Base-by-base conservation (phyloP, 192 early-diverging fungal genomes). In the Linnemannia elongata region DNA sequence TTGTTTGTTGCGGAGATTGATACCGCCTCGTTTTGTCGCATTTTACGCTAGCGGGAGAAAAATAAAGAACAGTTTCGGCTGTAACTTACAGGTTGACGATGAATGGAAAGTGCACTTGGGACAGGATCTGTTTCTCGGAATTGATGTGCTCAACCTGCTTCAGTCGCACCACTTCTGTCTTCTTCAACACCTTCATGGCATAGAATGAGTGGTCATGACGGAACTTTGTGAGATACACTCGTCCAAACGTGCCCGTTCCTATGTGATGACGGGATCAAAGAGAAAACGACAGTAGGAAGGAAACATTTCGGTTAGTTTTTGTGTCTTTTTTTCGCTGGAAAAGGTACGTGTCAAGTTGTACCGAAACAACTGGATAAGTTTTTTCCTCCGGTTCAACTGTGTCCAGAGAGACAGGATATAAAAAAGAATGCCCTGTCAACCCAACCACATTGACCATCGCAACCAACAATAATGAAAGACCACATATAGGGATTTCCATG, bases 191-290 rank as follows among this genome's bases (percentile, higher is more conserved):
- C 88, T 97, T 97, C 95, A 97, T 96, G 12, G 96, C 96, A 88
- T 95, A 96, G 87, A 89, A 97, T 60, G 94, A 92, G 71, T 90
- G 87, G n/a, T 92, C 93, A 24, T 89, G 77, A 79, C 89, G 90
- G 88, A 94, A 96, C 84, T 95, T 94, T 41, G 95, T 93, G 49
- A 99, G 92, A 87, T 97, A 98, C 18, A 99, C 98, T 45, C 98
- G 91, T 3, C 97, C 98, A 90, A 99, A 99, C 52, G 98, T 99
- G 57, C 98, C 98, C 12, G 98, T 99, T 36, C 98, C 98, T 96
- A 93, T 38, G 9, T 33, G 20, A 44, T 27, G 18, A 80, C 15
- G 63, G 27, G 33, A 49, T 39, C 27, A 63, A 38, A 55, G 27
- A 60, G 13, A 45, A 45, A 45, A 17, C 10, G 1, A 57, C 52